phyloP scores from a whole-genome alignment of 1,139 yeast species.

The Pichia kudriavzevii region DNA sequence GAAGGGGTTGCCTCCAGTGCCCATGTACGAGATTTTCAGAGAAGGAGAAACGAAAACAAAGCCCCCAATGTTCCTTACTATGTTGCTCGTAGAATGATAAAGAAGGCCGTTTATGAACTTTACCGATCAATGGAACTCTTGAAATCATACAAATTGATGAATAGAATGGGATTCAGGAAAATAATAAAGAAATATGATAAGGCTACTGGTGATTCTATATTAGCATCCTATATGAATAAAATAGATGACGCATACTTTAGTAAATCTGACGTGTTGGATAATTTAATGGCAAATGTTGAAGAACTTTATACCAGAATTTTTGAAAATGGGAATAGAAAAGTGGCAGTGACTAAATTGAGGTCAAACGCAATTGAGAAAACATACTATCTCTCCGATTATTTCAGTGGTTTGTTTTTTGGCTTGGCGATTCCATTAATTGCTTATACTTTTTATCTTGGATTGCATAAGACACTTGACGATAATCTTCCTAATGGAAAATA shows the following conservation, averaged over 20 bases:
- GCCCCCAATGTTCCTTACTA: constrained; percentile 45
- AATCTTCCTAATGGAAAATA: constrained; percentile 46
- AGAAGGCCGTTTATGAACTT: constrained; percentile 69
- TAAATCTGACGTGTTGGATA: constrained; percentile 60
- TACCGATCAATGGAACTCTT: constrained; percentile 75
- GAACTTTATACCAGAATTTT: constrained; percentile 60
- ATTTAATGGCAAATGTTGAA: constrained; percentile 54
- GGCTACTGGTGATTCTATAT: constrained; percentile 42
- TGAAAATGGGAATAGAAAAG: constrained; percentile 67
- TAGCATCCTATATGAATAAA: constrained; percentile 51
- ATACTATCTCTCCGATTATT: constrained; percentile 41
- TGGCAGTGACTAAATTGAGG: constrained; percentile 65
- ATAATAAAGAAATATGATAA: constrained; percentile 88
- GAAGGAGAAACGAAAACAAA: constrained; percentile 14
- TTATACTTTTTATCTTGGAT: constrained; percentile 45
- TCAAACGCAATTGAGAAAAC: constrained; percentile 36
- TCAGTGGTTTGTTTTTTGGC: constrained; percentile 64
- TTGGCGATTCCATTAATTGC: constrained; percentile 56
- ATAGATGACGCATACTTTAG: constrained; percentile 50
- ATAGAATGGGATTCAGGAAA: constrained; percentile 83
- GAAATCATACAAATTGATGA: constrained; percentile 66
- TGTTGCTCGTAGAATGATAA: constrained; percentile 67
- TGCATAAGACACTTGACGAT: constrained; percentile 32
- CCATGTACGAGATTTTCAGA: constrained; percentile 18
- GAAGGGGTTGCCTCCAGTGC: constrained; percentile 10